Evolutionary conservation across 2,329 filamentous ascomycete species (phyloP).

Genomic region (Knufia petricola): DNA sequence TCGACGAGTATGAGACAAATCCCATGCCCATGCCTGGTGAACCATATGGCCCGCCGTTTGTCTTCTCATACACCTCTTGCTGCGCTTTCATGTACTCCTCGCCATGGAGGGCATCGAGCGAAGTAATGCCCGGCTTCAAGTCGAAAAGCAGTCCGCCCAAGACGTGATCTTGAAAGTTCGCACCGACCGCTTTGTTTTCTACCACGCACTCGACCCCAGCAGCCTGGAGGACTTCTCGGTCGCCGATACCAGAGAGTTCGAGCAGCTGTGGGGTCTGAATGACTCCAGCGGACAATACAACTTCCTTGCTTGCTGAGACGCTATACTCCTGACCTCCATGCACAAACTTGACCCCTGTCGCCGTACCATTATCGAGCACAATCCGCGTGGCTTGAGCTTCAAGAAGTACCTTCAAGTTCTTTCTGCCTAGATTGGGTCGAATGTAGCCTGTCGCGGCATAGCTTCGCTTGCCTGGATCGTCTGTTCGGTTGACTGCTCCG

Average conservation of each 20-base stretch:
- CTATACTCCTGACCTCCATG: constrained; percentile 29
- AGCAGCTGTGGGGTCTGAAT: constrained; percentile 48
- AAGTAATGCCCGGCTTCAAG: constrained; percentile 24
- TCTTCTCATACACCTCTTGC: constrained; percentile 26
- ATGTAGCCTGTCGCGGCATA: constrained; percentile 35
- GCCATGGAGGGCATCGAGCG: constrained; percentile 28
- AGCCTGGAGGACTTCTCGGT: constrained; percentile 31
- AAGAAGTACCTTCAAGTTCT: constrained; percentile 39
- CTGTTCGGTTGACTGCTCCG: constrained; percentile 15
- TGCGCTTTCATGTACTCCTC: constrained; percentile 28
- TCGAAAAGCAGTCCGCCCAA: constrained; percentile 20
- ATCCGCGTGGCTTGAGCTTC: constrained; percentile 35
- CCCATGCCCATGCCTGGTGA: constrained; percentile 28
- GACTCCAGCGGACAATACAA: constrained; percentile 51
- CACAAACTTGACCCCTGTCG: constrained; percentile 37
- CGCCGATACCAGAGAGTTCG: constrained; percentile 53
- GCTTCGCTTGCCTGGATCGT: constrained; percentile 26
- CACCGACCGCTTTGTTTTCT: constrained; percentile 36
- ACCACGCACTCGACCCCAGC: constrained; percentile 36
- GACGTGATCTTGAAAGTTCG: constrained; percentile 41
- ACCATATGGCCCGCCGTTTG: constrained; percentile 25
- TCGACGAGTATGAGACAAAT: constrained; percentile 30
- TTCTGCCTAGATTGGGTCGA: constrained; percentile 27
- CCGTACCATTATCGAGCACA: constrained; percentile 21
- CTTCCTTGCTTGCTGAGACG: constrained; percentile 36